phyloP scores from a whole-genome alignment of 2,329 filamentous ascomycete species.

The Cercospora zeina region DNA sequence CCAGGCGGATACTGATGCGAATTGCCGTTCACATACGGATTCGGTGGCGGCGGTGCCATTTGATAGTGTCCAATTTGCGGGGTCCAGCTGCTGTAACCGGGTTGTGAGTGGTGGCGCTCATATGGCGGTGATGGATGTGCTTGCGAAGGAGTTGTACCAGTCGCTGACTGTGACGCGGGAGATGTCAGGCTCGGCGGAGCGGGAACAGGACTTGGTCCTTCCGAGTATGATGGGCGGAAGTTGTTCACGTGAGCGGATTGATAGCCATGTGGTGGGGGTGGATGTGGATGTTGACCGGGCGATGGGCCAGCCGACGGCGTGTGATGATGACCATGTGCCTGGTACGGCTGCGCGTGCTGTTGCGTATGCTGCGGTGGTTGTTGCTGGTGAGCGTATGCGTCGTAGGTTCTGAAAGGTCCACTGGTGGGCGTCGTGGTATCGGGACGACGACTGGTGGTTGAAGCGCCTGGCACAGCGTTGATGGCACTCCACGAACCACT shows the following conservation, averaged over 20 bases:
- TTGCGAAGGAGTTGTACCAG: slow-evolving; percentile 32
- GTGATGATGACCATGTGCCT: slow-evolving; percentile 10
- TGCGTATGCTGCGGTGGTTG: slow-evolving; percentile 12
- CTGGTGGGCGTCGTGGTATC: slow-evolving; percentile 32
- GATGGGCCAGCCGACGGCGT: slow-evolving; percentile 14
- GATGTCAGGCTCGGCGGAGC: slow-evolving; percentile 34
- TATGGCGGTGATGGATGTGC: slow-evolving; percentile 33
- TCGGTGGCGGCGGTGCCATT: slow-evolving; percentile 29
- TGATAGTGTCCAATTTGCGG: slow-evolving; percentile 28
- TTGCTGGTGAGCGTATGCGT: slow-evolving; percentile 31
- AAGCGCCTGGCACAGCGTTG: slow-evolving; percentile 38
- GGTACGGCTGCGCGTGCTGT: slow-evolving; percentile 3
- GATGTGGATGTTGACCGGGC: slow-evolving; percentile 11
- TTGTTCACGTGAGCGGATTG: slow-evolving; percentile 28
- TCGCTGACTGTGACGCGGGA: slow-evolving; percentile 32
- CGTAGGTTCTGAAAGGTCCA: slow-evolving; percentile 36
- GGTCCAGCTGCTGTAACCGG: slow-evolving; percentile 29
- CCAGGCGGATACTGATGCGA: slow-evolving; percentile 21
- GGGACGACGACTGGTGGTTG: slow-evolving; percentile 27
- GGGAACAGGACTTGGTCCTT: slow-evolving; percentile 25
- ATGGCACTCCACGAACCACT: slow-evolving; percentile 46
- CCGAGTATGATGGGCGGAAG: slow-evolving; percentile 34
- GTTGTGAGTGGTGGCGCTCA: slow-evolving; percentile 25
- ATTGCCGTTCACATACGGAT: slow-evolving; percentile 29
- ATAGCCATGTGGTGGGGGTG: slow-evolving; percentile 9